Evolutionary conservation across 2,329 filamentous ascomycete species (phyloP).

Genomic region (Sarocladium oryzae): DNA sequence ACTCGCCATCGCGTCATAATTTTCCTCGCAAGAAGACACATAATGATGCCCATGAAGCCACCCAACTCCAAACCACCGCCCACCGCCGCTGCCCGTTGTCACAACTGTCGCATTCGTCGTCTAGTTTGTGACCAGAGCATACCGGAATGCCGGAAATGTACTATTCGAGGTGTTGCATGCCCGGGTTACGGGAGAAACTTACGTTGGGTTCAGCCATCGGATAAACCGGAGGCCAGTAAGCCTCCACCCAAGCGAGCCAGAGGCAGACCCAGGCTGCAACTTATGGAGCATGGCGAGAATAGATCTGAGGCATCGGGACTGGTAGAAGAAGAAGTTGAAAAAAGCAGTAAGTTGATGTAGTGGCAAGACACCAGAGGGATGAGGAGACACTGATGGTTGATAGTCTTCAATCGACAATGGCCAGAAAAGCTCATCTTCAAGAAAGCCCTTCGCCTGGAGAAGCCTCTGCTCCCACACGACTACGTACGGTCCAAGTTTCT

Average conservation of each 20-base stretch:
- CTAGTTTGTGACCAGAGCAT: constrained; percentile 8
- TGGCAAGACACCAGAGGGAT: no score
- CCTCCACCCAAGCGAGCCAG: not conserved
- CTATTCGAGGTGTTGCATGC: not conserved
- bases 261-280: not conserved
- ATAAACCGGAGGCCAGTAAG: constrained; percentile 1
- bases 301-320: not conserved
- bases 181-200: constrained; percentile 3
- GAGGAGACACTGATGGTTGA: not conserved
- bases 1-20: no score
- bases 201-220: not conserved
- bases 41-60: no score
- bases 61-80: no score
- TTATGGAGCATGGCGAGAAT: not conserved
- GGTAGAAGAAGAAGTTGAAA: not conserved
- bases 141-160: not conserved
- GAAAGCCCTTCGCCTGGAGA: not conserved
- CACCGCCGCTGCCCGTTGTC: not conserved
- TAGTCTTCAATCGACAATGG: not conserved
- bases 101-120: not conserved
- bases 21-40: not conserved
- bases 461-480: not conserved
- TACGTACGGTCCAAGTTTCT: not conserved
- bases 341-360: not conserved
- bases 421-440: not conserved